Evolutionary conservation across 1,284 basidiomycete species (phyloP).

Genomic region (Earliella scabrosa): DNA sequence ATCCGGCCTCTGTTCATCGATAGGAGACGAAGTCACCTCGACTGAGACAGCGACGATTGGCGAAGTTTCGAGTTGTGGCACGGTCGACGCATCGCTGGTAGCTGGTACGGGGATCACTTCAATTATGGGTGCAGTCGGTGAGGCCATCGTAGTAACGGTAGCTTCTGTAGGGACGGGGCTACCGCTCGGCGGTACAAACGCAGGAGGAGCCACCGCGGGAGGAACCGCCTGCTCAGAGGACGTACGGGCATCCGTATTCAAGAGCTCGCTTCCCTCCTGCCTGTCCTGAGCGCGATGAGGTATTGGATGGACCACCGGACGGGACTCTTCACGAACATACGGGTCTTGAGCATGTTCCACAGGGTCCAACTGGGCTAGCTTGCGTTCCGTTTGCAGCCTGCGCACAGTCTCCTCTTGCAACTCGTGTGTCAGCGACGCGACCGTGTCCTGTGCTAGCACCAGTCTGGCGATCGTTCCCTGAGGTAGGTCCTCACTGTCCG

Average conservation of each 20-base stretch:
- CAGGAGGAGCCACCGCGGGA: no score
- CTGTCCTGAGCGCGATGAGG: slow-evolving; percentile 12
- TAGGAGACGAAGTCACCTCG: no score
- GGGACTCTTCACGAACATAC: not conserved
- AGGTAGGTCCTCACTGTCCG: slow-evolving; percentile 24
- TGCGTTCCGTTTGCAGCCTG: slow-evolving; percentile 55
- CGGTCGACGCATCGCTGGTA: no score
- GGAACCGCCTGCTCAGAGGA: not conserved
- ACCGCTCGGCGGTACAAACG: no score
- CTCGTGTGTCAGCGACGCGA: slow-evolving; percentile 65
- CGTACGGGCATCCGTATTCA: not conserved
- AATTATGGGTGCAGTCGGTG: no score
- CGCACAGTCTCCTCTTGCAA: slow-evolving; percentile 66
- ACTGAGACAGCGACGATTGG: no score
- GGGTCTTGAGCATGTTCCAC: slow-evolving; percentile 9
- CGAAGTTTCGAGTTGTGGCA: no score
- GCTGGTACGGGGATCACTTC: no score
- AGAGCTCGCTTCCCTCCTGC: slow-evolving; percentile 1
- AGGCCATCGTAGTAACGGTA: no score
- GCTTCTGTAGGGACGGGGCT: no score
- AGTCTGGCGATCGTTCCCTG: slow-evolving; percentile 52
- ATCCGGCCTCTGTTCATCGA: no score
- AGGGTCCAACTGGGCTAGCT: slow-evolving; percentile 25
- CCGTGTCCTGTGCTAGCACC: slow-evolving; percentile 60
- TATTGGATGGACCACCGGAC: slow-evolving; percentile 6